These are phyloP conservation scores for Septoria petroselini DNA, from an alignment of 2,329 filamentous ascomycete species.

Conservation along the genomic window DNA sequence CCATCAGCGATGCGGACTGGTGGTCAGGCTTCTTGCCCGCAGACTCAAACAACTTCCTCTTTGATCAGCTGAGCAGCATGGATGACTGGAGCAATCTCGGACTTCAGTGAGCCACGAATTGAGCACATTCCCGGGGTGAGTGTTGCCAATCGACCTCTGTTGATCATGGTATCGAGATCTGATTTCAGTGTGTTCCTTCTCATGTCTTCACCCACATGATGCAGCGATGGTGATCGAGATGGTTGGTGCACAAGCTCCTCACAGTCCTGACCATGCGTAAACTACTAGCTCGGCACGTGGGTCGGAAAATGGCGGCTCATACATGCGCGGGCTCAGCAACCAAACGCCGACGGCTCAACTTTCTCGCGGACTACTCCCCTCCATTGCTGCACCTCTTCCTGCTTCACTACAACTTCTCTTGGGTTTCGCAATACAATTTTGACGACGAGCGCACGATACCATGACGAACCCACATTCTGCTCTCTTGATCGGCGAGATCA, in stretches of 20 bases:
- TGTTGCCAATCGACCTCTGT: no score
- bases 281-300: not conserved
- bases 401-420: not conserved
- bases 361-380: not conserved
- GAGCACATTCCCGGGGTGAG: no score
- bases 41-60: slow-evolving; percentile 38
- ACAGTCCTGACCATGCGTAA: not conserved
- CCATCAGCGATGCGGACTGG: slow-evolving; percentile 37
- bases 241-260: no score
- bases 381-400: not conserved
- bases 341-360: not conserved
- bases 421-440: not conserved
- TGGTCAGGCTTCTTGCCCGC: slow-evolving; percentile 40
- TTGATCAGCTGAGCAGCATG: slow-evolving; percentile 34
- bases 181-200: no score
- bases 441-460: not conserved
- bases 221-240: no score
- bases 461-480: slow-evolving; percentile 35
- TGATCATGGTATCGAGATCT: no score
- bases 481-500: slow-evolving; percentile 47
- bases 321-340: no score
- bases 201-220: no score
- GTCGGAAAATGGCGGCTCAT: no score
- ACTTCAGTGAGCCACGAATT: slow-evolving; percentile 22
- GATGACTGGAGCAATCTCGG: slow-evolving; percentile 36